These are phyloP conservation scores for Colletotrichum chrysophilum DNA, from an alignment of 2,329 filamentous ascomycete species.

Conservation along the genomic window DNA sequence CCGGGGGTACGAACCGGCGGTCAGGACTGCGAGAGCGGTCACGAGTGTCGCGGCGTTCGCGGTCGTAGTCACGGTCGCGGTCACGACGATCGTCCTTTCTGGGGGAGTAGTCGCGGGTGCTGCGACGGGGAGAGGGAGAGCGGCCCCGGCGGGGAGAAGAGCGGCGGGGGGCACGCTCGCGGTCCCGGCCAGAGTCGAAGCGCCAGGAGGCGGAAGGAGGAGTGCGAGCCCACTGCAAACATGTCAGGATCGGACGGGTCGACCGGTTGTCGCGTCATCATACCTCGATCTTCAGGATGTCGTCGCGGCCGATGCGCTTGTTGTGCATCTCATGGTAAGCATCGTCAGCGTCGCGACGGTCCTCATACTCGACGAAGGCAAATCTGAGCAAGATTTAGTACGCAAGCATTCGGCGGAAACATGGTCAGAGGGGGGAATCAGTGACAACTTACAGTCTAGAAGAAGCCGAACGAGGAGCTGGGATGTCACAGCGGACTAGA, in stretches of 20 bases:
- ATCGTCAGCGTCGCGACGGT: slow-evolving; percentile 96
- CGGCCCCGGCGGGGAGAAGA: slow-evolving; percentile 70
- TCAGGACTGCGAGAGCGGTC: slow-evolving; percentile 79
- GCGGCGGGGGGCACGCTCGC: slow-evolving; percentile 66
- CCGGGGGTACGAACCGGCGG: slow-evolving; percentile 49
- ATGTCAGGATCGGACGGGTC: neutral
- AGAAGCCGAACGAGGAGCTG: slow-evolving; percentile 89
- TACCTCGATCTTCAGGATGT: slow-evolving; percentile 97
- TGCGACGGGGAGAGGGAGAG: slow-evolving; percentile 79
- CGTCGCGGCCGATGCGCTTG: slow-evolving; percentile 95
- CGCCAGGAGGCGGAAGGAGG: slow-evolving; percentile 98
- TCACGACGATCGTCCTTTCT: slow-evolving; percentile 88
- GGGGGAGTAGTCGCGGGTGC: slow-evolving; percentile 81
- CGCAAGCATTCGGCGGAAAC: neutral
- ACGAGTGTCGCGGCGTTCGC: slow-evolving; percentile 75
- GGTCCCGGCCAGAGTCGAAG: slow-evolving; percentile 90
- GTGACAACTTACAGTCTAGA: slow-evolving; percentile 86
- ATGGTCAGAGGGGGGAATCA: neutral
- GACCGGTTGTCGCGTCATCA: slow-evolving; percentile 25
- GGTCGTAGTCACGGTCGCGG: slow-evolving; percentile 79
- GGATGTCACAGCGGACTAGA: slow-evolving; percentile 97
- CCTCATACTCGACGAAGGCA: slow-evolving; percentile 99
- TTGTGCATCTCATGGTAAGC: slow-evolving; percentile 99
- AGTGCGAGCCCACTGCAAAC: slow-evolving; percentile 88
- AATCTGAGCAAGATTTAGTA: slow-evolving; percentile 62